Base-by-base conservation (phyloP, 1,284 basidiomycete genomes). In the Ceratobasidium sp. region DNA sequence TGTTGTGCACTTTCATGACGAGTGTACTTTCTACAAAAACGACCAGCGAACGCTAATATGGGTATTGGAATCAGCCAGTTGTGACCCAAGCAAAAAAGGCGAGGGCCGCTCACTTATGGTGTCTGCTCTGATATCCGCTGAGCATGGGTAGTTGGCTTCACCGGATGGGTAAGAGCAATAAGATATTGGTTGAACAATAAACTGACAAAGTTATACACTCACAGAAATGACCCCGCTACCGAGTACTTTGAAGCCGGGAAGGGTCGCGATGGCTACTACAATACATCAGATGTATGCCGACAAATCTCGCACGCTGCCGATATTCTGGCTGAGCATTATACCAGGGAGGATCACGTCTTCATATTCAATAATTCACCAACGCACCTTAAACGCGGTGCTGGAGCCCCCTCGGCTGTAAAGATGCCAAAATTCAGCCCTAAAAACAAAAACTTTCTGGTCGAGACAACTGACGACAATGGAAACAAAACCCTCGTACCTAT, bases 231-330 rank as follows among this genome's bases (percentile, higher is more conserved):
- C 20, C 23, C 39, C 10, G 40, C 40, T n/a, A 33, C 4, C 7
- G 39, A 66, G 63, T 66, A 42, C 15, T 66, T 66, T 20, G 5
- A 42, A 12, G 63, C 63, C 10, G 86, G 87, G 4, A 88, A 88
- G 78, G 86, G 84, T 81, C 84, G 87, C 70, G 84, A 88, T 13
- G 84, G 87, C 0, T 87, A 86, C 77, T 87, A 86, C 73, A 80
- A 75, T 6, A 82, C 80, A 0, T 85, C 87, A 23, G 81, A 87
- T 23, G 39, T 86, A 0, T 51, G 86, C 7, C 5, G 66, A 39
- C 84, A 86, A 63, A 81, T 83, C 28, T 81, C 83, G 15, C 78
- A 81, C 15, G 84, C 84, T 1, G 85, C 86, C 64, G 82, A 86
- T 75, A 83, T 86, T 69, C 84, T 86, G 67, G 83, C 86, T 76